Conservation (phyloP, 768 basidiomycete species). For the Myochromella boudieri region DNA sequence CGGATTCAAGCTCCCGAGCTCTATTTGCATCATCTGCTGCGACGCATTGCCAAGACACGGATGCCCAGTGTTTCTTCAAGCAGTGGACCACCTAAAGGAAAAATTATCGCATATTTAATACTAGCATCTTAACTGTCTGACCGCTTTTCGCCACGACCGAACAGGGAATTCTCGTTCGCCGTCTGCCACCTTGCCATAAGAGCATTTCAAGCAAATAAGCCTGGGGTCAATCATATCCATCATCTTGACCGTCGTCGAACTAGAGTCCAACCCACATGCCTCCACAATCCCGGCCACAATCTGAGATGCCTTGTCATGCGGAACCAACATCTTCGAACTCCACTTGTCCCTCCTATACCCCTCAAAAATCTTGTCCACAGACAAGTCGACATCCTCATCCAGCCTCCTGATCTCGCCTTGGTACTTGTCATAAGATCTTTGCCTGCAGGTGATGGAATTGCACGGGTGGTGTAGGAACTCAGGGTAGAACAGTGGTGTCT, state of each 20-base stretch:
- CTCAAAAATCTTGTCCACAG: slow-evolving; percentile 8
- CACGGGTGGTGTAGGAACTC: slow-evolving; percentile 34
- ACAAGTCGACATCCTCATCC: slow-evolving; percentile 15
- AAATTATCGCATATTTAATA: too few relatives aligned
- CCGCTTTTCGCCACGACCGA: slow-evolving; percentile 33
- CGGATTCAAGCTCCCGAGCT: slow-evolving; percentile 20
- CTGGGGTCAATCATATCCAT: slow-evolving; percentile 30
- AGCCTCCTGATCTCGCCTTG: slow-evolving; percentile 4
- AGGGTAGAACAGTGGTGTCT: slow-evolving; percentile 32
- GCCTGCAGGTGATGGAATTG: slow-evolving; percentile 17
- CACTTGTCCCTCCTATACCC: slow-evolving; percentile 20
- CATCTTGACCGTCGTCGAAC: slow-evolving; percentile 20
- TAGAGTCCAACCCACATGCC: slow-evolving; percentile 26
- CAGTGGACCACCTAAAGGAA: slow-evolving; percentile 29
- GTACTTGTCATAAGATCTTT: neutral
- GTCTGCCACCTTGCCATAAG: slow-evolving; percentile 29
- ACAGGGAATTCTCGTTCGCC: slow-evolving; percentile 29
- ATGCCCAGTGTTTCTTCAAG: slow-evolving; percentile 27
- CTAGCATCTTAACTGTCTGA: too few relatives aligned
- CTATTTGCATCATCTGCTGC: slow-evolving; percentile 21
- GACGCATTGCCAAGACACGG: slow-evolving; percentile 28
- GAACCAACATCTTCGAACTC: slow-evolving; percentile 21
- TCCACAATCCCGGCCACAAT: slow-evolving; percentile 28
- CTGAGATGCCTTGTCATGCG: slow-evolving; percentile 29
- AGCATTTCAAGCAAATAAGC: slow-evolving; percentile 36